These are phyloP conservation scores for Nicotiana noctiflora DNA, from an alignment of 257 asterid species.

Conservation along the genomic window DNA sequence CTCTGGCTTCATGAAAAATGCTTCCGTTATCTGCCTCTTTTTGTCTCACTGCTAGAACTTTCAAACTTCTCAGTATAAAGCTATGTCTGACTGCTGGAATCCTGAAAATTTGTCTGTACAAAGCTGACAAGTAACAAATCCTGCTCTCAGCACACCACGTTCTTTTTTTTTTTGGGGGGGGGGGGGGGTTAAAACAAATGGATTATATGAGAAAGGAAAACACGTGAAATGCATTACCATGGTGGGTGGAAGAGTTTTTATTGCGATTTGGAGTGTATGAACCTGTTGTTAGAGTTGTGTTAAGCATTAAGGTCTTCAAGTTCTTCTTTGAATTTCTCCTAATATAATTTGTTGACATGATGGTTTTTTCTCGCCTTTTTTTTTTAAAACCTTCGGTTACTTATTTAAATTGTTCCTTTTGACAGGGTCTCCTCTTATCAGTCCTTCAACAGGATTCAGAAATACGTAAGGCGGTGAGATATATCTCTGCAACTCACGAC, in stretches of 20 bases:
- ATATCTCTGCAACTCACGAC: slow-evolving; percentile 6
- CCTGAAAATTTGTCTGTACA: neutral
- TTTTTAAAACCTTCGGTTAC: neutral
- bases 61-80: neutral
- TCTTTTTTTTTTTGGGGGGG: no score
- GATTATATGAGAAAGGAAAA: neutral
- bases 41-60: neutral
- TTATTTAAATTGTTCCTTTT: slow-evolving; percentile 8
- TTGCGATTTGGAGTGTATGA: neutral
- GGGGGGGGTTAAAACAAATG: neutral
- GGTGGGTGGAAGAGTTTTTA: neutral
- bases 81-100: neutral
- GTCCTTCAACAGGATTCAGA: slow-evolving; percentile 90
- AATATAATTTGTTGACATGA: neutral
- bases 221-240: neutral
- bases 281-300: neutral
- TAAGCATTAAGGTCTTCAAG: neutral
- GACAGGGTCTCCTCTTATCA: slow-evolving; percentile 81
- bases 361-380: neutral
- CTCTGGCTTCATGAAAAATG: neutral
- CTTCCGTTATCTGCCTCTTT: neutral
- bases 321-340: neutral
- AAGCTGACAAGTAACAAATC: neutral
- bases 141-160: neutral
- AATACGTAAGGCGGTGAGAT: slow-evolving; percentile 82